These are phyloP conservation scores for Coniochaeta hoffmannii DNA, from an alignment of 2,329 filamentous ascomycete genomes.

Conservation along the genomic window DNA sequence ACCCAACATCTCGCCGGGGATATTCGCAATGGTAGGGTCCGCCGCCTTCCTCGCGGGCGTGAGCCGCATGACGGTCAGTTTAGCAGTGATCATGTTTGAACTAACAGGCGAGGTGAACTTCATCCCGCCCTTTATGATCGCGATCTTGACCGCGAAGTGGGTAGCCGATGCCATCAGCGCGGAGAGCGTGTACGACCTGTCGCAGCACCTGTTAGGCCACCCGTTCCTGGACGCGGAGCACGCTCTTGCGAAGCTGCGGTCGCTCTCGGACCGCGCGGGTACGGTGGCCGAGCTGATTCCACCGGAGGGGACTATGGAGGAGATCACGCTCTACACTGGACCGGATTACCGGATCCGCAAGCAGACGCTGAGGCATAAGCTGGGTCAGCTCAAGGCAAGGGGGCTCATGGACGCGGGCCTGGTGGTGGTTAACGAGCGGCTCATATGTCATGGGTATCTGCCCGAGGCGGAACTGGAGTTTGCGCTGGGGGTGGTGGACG, in stretches of 20 bases:
- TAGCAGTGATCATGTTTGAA: slow-evolving; percentile 56
- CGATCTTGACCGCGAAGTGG: slow-evolving; percentile 53
- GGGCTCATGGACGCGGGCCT: slow-evolving; percentile 51
- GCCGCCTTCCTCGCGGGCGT: slow-evolving; percentile 52
- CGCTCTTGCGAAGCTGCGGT: slow-evolving; percentile 25
- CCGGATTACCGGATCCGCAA: slow-evolving; percentile 32
- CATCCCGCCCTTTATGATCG: slow-evolving; percentile 50
- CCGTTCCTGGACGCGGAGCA: slow-evolving; percentile 49
- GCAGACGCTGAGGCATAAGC: slow-evolving; percentile 33
- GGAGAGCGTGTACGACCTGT: slow-evolving; percentile 51
- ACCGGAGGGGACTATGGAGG: slow-evolving; percentile 44
- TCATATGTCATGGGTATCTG: slow-evolving; percentile 46
- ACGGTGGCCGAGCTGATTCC: slow-evolving; percentile 42
- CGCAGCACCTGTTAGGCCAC: slow-evolving; percentile 50
- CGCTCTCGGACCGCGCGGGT: slow-evolving; percentile 15
- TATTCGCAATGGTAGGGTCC: slow-evolving; percentile 54
- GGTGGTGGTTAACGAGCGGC: slow-evolving; percentile 40
- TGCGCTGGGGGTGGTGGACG: slow-evolving; percentile 28
- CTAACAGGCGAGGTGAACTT: slow-evolving; percentile 52
- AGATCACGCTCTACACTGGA: slow-evolving; percentile 44
- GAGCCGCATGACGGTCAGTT: slow-evolving; percentile 44
- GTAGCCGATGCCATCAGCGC: slow-evolving; percentile 44
- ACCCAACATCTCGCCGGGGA: slow-evolving; percentile 41
- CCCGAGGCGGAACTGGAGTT: slow-evolving; percentile 46
- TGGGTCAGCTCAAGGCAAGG: slow-evolving; percentile 35